Conservation (phyloP, 371 early-diverging fungal species). For the Rhizomucor pusillus region DNA sequence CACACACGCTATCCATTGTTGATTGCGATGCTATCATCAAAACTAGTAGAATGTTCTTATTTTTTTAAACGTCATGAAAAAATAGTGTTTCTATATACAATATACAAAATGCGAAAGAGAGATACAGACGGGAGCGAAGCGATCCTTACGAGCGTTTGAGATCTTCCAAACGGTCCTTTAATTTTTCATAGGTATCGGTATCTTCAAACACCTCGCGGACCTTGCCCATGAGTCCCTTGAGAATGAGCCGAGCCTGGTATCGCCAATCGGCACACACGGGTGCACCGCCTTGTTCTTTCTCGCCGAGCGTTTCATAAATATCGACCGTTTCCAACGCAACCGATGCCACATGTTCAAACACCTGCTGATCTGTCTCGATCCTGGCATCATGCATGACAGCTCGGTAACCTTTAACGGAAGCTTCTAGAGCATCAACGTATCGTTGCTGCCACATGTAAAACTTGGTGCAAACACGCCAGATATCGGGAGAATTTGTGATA, state of each 20-base stretch:
- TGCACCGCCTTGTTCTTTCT: constrained; percentile 35
- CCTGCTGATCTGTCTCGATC: constrained; percentile 59
- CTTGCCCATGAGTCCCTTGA: constrained; percentile 82
- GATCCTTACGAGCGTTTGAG: constrained; percentile 32
- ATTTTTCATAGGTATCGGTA: constrained; percentile 55
- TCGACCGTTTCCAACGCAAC: constrained; percentile 75
- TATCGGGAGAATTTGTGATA: constrained; percentile 69
- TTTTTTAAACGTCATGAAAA: neutral
- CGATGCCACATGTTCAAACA: constrained; percentile 69
- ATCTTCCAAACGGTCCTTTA: constrained; percentile 61
- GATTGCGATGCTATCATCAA: too few species aligned
- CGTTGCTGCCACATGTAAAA: constrained; percentile 70
- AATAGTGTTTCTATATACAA: constrained; percentile 2
- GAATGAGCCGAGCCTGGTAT: constrained; percentile 77
- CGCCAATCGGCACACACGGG: constrained; percentile 84
- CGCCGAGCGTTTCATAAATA: constrained; percentile 73
- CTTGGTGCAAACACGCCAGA: constrained; percentile 77
- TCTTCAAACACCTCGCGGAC: constrained; percentile 74
- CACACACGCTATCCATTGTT: too few species aligned
- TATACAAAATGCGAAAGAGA: neutral
- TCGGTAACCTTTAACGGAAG: constrained; percentile 81
- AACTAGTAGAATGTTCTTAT: neutral
- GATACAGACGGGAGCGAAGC: too few species aligned
- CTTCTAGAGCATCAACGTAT: constrained; percentile 71
- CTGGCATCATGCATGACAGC: constrained; percentile 70